Evolutionary conservation across 2,329 filamentous ascomycete species (phyloP).

Genomic region (Xylaria sp.): DNA sequence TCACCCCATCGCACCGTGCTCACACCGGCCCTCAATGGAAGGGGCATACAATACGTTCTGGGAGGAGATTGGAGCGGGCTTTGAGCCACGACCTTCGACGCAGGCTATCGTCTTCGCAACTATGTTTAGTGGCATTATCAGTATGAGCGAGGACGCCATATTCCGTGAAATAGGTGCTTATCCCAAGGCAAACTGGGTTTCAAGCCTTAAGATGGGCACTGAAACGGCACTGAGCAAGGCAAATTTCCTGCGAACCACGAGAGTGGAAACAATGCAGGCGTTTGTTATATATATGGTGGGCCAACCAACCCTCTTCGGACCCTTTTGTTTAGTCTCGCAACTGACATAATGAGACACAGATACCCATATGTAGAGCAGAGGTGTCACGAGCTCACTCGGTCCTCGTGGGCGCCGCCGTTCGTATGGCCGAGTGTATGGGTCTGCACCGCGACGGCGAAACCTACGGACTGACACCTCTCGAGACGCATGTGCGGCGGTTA

Average conservation of each 20-base stretch:
- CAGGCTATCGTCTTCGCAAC: slow-evolving; percentile 76
- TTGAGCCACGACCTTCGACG: slow-evolving; percentile 70
- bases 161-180: slow-evolving; percentile 62
- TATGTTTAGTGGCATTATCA: slow-evolving; percentile 75
- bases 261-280: slow-evolving; percentile 78
- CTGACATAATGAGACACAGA: slow-evolving; percentile 54
- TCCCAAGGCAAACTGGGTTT: slow-evolving; percentile 65
- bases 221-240: slow-evolving; percentile 75
- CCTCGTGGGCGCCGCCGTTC: slow-evolving; percentile 75
- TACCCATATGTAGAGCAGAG: slow-evolving; percentile 76
- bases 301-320: background rate
- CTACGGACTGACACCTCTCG: slow-evolving; percentile 72
- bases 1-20: slow-evolving; percentile 72
- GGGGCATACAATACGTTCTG: slow-evolving; percentile 72
- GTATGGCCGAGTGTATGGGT: slow-evolving; percentile 81
- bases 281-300: slow-evolving; percentile 80
- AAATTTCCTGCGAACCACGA: slow-evolving; percentile 75
- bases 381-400: slow-evolving; percentile 79
- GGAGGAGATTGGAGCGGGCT: slow-evolving; percentile 66
- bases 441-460: slow-evolving; percentile 75
- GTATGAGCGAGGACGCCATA: slow-evolving; percentile 66
- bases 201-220: slow-evolving; percentile 71
- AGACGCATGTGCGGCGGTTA: slow-evolving; percentile 75
- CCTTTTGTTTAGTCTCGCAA: background rate
- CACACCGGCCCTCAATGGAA: slow-evolving; percentile 75